Evolutionary conservation across 2,329 filamentous ascomycete genomes (phyloP).

Genomic region (Aspergillus glaucus): DNA sequence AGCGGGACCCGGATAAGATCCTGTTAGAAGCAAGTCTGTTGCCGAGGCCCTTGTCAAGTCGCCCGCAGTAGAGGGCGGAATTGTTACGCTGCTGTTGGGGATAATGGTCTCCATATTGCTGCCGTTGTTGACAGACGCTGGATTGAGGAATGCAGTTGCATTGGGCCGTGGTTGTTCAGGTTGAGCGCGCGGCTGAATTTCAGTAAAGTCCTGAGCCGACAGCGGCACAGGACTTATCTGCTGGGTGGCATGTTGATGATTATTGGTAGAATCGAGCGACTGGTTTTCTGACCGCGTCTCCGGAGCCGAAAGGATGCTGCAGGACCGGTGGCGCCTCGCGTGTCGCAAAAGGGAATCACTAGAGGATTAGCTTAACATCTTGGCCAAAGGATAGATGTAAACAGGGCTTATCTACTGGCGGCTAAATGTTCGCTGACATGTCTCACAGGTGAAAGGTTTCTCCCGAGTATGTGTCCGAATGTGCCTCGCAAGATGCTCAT

Average conservation of each 20-base stretch:
- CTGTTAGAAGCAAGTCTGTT: not conserved
- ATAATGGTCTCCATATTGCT: too few relatives aligned
- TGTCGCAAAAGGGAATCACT: conserved; percentile 10
- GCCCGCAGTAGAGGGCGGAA: too few relatives aligned
- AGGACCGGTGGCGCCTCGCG: conserved; percentile 3
- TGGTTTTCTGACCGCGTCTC: not conserved
- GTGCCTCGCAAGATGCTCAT: conserved; percentile 27
- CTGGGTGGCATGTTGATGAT: not conserved
- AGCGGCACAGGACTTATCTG: too few relatives aligned
- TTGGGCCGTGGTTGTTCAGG: too few relatives aligned
- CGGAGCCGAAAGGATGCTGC: not conserved
- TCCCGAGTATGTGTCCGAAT: conserved; percentile 28
- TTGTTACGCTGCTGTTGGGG: too few relatives aligned
- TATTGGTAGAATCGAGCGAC: not conserved
- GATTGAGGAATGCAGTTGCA: too few relatives aligned
- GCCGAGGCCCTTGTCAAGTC: too few relatives aligned
- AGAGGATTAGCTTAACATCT: too few relatives aligned
- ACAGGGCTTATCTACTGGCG: conserved; percentile 7
- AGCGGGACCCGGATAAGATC: not conserved
- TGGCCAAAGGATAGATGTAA: too few relatives aligned
- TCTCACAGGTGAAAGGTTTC: conserved; percentile 22
- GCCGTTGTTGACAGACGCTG: too few relatives aligned
- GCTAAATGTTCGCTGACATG: conserved; percentile 19
- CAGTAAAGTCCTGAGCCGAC: too few relatives aligned
- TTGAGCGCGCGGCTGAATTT: too few relatives aligned